phyloP scores from a whole-genome alignment of 1,284 basidiomycete genomes.

The Leucocoprinus gongylophorus region DNA sequence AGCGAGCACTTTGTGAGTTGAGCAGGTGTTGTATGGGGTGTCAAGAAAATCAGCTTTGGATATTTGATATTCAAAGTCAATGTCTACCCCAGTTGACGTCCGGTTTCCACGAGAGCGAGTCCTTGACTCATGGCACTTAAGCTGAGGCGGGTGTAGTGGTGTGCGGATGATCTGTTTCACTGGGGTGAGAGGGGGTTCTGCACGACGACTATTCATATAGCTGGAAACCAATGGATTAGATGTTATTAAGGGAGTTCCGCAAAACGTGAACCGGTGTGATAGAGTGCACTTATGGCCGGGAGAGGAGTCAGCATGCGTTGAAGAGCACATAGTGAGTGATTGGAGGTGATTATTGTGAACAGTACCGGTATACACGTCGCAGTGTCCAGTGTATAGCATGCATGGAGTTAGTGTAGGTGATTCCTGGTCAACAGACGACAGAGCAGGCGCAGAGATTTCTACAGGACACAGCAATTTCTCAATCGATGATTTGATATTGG shows the following conservation, averaged over 20 bases:
- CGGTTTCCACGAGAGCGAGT: not conserved
- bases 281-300: not conserved
- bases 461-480: not conserved
- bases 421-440: not conserved
- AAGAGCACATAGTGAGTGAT: not conserved
- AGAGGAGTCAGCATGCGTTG: not conserved
- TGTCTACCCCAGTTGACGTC: not conserved
- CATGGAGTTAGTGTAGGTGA: not conserved
- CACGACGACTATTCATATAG: too few species aligned
- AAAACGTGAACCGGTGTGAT: not conserved
- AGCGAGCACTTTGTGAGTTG: not conserved
- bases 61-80: not conserved
- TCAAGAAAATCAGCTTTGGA: not conserved
- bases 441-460: not conserved
- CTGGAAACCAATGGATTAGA: not conserved
- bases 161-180: not conserved
- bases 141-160: not conserved
- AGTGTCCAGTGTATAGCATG: not conserved
- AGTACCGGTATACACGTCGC: not conserved
- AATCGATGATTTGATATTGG: not conserved
- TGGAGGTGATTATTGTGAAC: not conserved
- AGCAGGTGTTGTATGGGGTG: not conserved
- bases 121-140: not conserved
- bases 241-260: not conserved
- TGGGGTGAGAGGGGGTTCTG: slow-evolving; percentile 2